phyloP scores from a whole-genome alignment of 768 basidiomycete genomes.

The Kwoniella mangroviensis region DNA sequence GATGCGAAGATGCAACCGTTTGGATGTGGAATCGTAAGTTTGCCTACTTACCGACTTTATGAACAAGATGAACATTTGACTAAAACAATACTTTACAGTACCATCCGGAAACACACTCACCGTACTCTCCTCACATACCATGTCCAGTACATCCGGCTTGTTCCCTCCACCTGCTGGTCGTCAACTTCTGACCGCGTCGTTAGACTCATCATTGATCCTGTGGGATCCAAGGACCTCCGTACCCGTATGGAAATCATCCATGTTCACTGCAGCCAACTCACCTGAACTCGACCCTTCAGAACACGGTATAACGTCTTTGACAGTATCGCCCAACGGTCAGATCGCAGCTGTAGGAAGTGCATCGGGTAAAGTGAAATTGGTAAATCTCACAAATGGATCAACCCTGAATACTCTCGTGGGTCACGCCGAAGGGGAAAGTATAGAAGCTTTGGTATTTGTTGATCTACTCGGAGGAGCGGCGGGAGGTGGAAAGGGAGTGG shows the following conservation, averaged over 20 bases:
- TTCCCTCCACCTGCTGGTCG: slow-evolving; percentile 90
- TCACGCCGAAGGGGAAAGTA: slow-evolving; percentile 82
- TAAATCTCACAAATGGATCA: slow-evolving; percentile 85
- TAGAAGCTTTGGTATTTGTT: slow-evolving; percentile 84
- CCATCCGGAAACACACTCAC: slow-evolving; percentile 95
- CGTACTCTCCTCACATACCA: slow-evolving; percentile 88
- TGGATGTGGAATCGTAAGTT: slow-evolving; percentile 95
- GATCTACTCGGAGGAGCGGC: slow-evolving; percentile 69
- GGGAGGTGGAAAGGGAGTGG: slow-evolving; percentile 58
- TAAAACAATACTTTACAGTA: slow-evolving; percentile 63
- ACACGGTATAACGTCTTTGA: slow-evolving; percentile 79
- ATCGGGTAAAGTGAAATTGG: slow-evolving; percentile 79
- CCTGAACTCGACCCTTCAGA: slow-evolving; percentile 67
- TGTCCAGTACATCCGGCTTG: slow-evolving; percentile 79
- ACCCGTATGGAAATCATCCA: slow-evolving; percentile 71
- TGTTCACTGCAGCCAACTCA: slow-evolving; percentile 39
- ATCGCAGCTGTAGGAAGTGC: slow-evolving; percentile 89
- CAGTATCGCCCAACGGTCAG: slow-evolving; percentile 81
- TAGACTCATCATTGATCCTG: slow-evolving; percentile 77
- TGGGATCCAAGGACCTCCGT: slow-evolving; percentile 85
- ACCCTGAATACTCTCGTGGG: slow-evolving; percentile 77
- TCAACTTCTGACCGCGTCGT: slow-evolving; percentile 83
- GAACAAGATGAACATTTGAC: background rate
- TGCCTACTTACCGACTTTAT: no score
- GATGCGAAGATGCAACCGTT: slow-evolving; percentile 87